Percentiles rank a stretch among this genome's conserved stretches.
phyloP scores from a whole-genome alignment of 257 asterid genomes.

The Lavandula angustifolia region DNA sequence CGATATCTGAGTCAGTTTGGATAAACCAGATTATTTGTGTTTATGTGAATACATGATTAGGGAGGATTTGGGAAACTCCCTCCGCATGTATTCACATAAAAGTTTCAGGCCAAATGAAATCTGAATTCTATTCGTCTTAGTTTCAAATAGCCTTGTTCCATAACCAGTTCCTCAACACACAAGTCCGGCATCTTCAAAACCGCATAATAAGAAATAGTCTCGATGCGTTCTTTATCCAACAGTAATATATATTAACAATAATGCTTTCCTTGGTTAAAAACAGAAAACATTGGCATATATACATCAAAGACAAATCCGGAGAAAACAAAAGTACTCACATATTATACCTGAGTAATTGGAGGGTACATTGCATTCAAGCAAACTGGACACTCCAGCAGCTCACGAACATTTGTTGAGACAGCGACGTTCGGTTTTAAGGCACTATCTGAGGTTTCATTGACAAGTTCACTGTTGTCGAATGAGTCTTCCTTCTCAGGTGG shows the following conservation, averaged over 20 bases:
- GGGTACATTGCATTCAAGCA: conserved; percentile 58
- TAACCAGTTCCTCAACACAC: neutral
- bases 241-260: neutral
- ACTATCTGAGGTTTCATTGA: conserved; percentile 39
- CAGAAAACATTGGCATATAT: conserved; percentile 4
- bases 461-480: conserved; percentile 42
- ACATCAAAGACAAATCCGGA: neutral
- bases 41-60: too few species aligned
- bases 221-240: neutral
- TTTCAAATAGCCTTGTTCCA: neutral
- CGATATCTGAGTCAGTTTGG: too few species aligned
- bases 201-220: neutral
- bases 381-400: conserved; percentile 48
- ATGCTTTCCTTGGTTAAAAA: neutral
- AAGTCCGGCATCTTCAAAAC: neutral
- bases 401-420: conserved; percentile 48
- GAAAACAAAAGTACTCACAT: neutral
- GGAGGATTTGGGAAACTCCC: too few species aligned
- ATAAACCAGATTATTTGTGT: too few species aligned
- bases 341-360: conserved; percentile 47
- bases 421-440: conserved; percentile 44
- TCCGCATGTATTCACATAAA: neutral
- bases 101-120: conserved; percentile 3
- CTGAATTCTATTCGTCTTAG: neutral
- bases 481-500: conserved; percentile 43